Percentiles rank a stretch among this genome's conserved stretches.
Conservation (phyloP, 192 early-diverging fungal species). For the Linderina pennispora region DNA sequence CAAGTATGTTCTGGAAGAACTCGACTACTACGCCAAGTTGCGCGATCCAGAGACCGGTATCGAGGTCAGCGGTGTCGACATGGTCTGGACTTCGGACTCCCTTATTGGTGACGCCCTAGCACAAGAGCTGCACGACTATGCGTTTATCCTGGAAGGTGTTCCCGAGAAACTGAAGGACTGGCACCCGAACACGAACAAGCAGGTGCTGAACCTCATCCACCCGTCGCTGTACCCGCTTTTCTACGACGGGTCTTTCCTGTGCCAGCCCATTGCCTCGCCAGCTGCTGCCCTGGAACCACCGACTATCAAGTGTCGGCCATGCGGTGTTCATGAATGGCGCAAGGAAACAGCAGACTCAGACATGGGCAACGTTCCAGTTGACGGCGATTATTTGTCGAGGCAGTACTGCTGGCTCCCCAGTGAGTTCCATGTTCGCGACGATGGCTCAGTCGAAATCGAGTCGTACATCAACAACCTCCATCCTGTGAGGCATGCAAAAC, state of each 20-base stretch:
- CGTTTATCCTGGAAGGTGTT: not conserved
- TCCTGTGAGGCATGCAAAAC: constrained; percentile 26
- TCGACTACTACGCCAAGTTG: constrained; percentile 9
- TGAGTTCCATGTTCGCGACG: constrained; percentile 40
- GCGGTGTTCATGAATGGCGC: not conserved
- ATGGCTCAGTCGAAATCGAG: constrained; percentile 28
- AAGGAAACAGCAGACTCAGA: not conserved
- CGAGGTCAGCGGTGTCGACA: constrained; percentile 10
- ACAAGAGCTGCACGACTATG: constrained; percentile 4
- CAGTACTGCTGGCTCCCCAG: constrained; percentile 58
- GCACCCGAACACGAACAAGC: constrained; percentile 40
- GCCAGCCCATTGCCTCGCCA: not conserved
- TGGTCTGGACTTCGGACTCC: constrained; percentile 15
- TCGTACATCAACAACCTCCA: constrained; percentile 69
- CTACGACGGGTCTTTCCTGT: constrained; percentile 3
- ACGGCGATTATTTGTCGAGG: not conserved
- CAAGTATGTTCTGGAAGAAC: constrained; percentile 15
- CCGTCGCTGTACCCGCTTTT: constrained; percentile 39
- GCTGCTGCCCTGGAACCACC: not conserved
- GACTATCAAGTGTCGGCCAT: not conserved
- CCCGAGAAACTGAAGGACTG: constrained; percentile 26
- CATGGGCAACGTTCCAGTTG: not conserved
- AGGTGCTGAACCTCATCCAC: constrained; percentile 51
- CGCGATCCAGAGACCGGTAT: not conserved
- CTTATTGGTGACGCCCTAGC: constrained; percentile 4